phyloP scores from a whole-genome alignment of 2,329 filamentous ascomycete species.

The Ambrosiella xylebori region DNA sequence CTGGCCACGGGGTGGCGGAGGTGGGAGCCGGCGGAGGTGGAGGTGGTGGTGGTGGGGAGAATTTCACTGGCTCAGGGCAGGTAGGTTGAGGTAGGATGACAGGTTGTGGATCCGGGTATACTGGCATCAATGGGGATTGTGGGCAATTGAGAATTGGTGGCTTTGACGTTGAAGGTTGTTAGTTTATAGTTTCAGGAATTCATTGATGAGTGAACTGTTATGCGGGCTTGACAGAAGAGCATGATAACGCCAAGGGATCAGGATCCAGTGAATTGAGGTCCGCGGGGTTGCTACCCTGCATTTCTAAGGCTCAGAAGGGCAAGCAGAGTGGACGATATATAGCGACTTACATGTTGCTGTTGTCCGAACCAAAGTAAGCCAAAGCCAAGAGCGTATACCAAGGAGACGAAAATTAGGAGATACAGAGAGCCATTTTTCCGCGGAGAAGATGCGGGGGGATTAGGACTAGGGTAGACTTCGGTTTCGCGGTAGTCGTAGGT shows the following conservation, averaged over 20 bases:
- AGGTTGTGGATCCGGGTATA: background rate
- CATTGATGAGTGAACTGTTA: too few species aligned
- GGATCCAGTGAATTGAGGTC: too few species aligned
- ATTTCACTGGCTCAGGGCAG: background rate
- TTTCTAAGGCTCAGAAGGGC: too few species aligned
- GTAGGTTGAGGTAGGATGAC: background rate
- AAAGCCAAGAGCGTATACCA: background rate
- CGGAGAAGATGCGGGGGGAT: background rate
- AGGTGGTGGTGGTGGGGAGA: background rate
- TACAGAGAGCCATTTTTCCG: background rate
- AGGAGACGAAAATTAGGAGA: background rate
- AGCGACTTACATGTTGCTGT: too few species aligned
- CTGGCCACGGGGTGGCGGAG: background rate
- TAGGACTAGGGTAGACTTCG: background rate
- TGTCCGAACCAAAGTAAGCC: background rate
- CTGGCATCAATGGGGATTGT: background rate
- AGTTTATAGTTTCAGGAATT: too few species aligned
- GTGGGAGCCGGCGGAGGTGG: background rate
- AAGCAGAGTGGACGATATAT: too few species aligned
- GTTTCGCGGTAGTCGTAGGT: too few species aligned
- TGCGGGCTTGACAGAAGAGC: too few species aligned
- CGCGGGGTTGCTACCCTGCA: too few species aligned
- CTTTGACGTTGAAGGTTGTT: too few species aligned
- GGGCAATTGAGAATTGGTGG: background rate
- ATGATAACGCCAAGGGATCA: too few species aligned